Evolutionary conservation across 768 basidiomycete species (phyloP), one percentile per base, ranked within the genome.

Genomic region (Terana coerulea): DNA sequence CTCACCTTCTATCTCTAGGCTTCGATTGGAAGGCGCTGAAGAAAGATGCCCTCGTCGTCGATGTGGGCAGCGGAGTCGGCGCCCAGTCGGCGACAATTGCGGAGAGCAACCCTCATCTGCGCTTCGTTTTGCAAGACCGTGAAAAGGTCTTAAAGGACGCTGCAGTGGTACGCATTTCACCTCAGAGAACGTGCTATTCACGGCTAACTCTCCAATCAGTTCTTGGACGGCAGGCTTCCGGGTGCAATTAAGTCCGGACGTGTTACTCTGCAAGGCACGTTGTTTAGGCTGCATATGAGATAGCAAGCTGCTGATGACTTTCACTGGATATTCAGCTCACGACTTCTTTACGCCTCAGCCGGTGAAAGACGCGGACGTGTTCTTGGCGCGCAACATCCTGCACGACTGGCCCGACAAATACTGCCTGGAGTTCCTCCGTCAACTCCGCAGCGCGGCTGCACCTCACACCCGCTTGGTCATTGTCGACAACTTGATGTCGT

Each of bases 321-420:
- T 47, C 5, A n/a, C 36, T 39, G 10, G 41, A n/a, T n/a, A n/a
- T 17, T 12, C 39, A 58, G 62, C 17, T 39, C 61, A 56, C 51
- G 56, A 49, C 60, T 65, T 52, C 63, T 66, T 53, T 57, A 62
- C 28, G 59, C 66, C 55, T 46, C 63, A 60, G 51, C 65, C 50
- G 3, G 56, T 17, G 41, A 67, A 66, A 48, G 60, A 47, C 58
- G 67, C 49, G 37, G 52, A 64, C 1, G 59, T 67, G 15, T 67
- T 61, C 55, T 29, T 67, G 33, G 42, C 69, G n/a, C 52, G 61
- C 21, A 48, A 35, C 28, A 60, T 70, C 39, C 35, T 64, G 12
- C 69, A 71, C 49, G 65, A 69, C 50, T 70, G 69, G 69, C 47
- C 69, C 1, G 70, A 70, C 52, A 53, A 62, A 6, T 64, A 67